phyloP scores from a whole-genome alignment of 2,329 filamentous ascomycete species.

The Pseudogymnoascus sp. region DNA sequence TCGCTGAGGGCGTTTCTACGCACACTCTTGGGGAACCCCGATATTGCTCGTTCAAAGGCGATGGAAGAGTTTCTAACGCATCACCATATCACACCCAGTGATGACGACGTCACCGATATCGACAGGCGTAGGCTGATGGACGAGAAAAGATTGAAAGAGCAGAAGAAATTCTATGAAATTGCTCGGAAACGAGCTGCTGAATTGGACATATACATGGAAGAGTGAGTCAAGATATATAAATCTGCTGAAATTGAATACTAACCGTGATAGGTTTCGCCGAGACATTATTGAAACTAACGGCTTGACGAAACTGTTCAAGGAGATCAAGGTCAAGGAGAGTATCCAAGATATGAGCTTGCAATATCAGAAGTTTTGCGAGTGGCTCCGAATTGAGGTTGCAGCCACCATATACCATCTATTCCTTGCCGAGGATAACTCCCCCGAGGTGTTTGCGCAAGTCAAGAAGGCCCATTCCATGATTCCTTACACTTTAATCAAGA shows the following conservation, averaged over 20 bases:
- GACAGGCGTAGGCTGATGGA: slow-evolving; percentile 72
- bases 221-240: slow-evolving; percentile 43
- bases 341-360: slow-evolving; percentile 86
- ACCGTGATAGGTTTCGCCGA: slow-evolving; percentile 46
- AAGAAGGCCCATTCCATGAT: slow-evolving; percentile 92
- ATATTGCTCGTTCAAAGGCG: slow-evolving; percentile 72
- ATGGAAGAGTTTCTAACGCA: slow-evolving; percentile 75
- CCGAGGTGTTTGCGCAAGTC: slow-evolving; percentile 87
- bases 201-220: slow-evolving; percentile 95
- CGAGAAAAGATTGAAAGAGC: slow-evolving; percentile 81
- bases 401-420: slow-evolving; percentile 96
- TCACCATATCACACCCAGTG: slow-evolving; percentile 63
- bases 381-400: slow-evolving; percentile 93
- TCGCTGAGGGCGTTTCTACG: slow-evolving; percentile 88
- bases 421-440: slow-evolving; percentile 94
- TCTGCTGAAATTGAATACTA: slow-evolving; percentile 9
- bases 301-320: slow-evolving; percentile 82
- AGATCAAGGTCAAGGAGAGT: slow-evolving; percentile 82
- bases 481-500: slow-evolving; percentile 88
- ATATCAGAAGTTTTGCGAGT: slow-evolving; percentile 97
- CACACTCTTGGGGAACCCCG: slow-evolving; percentile 72
- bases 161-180: slow-evolving; percentile 91
- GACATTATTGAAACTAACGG: slow-evolving; percentile 68
- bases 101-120: slow-evolving; percentile 80
- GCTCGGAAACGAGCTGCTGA: slow-evolving; percentile 83